Evolutionary conservation across 495 filamentous ascomycete genomes (phyloP).

Genomic region (Zalerion maritima): DNA sequence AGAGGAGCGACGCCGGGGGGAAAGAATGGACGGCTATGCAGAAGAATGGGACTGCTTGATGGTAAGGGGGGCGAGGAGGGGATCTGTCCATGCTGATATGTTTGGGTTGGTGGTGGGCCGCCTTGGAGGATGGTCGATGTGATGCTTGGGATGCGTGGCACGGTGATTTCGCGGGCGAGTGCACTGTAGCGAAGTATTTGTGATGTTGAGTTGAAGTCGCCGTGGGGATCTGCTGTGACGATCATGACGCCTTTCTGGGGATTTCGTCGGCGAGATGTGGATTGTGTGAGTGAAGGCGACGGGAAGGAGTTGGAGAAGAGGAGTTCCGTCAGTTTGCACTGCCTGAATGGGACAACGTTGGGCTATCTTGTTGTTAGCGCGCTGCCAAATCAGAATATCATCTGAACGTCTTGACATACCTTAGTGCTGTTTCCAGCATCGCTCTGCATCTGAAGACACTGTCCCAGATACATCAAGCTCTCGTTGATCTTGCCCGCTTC

Average conservation of each 20-base stretch:
- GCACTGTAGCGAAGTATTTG: conserved; percentile 95
- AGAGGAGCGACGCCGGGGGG: conserved; percentile 25
- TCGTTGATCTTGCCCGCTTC: conserved; percentile 98
- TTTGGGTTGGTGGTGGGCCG: conserved; percentile 28
- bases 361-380: conserved; percentile 28
- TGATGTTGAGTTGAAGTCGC: conserved; percentile 91
- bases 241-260: conserved; percentile 91
- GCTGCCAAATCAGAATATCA: not conserved
- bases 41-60: conserved; percentile 17
- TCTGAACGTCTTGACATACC: conserved; percentile 30
- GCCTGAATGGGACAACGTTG: conserved; percentile 76
- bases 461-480: conserved; percentile 92
- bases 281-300: conserved; percentile 35
- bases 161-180: conserved; percentile 81
- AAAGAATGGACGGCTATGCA: conserved; percentile 17
- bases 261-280: conserved; percentile 26
- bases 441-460: conserved; percentile 92
- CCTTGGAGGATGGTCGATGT: conserved; percentile 30
- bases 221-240: conserved; percentile 84
- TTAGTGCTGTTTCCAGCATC: conserved; percentile 58
- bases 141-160: conserved; percentile 72
- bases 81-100: conserved; percentile 20
- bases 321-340: conserved; percentile 93
- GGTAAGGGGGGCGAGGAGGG: conserved; percentile 13
- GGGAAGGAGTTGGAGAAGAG: conserved; percentile 94